Base-by-base conservation (phyloP, 2,329 filamentous ascomycete species). In the Arthrobotrys sphaeroides region DNA sequence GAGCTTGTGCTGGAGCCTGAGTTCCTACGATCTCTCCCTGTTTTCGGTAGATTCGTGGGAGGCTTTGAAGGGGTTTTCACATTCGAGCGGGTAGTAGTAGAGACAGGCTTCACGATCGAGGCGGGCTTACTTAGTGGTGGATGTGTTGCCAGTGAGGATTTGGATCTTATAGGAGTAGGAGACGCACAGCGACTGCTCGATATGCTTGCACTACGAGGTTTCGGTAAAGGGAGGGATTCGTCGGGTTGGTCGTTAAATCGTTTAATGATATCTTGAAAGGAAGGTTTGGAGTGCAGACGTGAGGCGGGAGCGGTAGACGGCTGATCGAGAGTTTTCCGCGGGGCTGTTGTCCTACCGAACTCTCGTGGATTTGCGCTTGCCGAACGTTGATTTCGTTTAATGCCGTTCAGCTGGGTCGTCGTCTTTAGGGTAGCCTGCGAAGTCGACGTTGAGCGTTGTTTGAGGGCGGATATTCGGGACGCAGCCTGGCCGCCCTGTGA, bases 261-360 rank as follows among this genome's bases (percentile, higher is more conserved):
- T 61, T 73, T 73, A 33, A 73, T 73, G 20, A 73, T 73, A 61
- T 73, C 69, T 26, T 73, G 69, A 53, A 73, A 73, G 18, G 69
- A 73, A 45, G 69, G 69, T 49, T 73, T 73, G 16, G 61, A 60
- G 66, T 73, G 60, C 9, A 73, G 51, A 47, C 59, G 61, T 38
- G 67, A 62, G 38, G 69, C 59, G 49, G 67, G 10, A 31, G 42
- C 33, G 5, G 60, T 62, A 24, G 69, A 61, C 12, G 69, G 61
- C n/a, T 38, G 51, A 31, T 73, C 69, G 42, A 67, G 69, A n/a
- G 51, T 45, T 55, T 73, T 73, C 24, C 60, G 69, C 18, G 62
- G 61, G 53, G 49, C 60, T 51, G 57, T 62, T 45, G 59, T 72
- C 57, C 67, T 53, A 64, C 47, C 33, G 13, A 72, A 64, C 16